phyloP scores from a whole-genome alignment of 208 protist species.

The Strigomonas culicis region DNA sequence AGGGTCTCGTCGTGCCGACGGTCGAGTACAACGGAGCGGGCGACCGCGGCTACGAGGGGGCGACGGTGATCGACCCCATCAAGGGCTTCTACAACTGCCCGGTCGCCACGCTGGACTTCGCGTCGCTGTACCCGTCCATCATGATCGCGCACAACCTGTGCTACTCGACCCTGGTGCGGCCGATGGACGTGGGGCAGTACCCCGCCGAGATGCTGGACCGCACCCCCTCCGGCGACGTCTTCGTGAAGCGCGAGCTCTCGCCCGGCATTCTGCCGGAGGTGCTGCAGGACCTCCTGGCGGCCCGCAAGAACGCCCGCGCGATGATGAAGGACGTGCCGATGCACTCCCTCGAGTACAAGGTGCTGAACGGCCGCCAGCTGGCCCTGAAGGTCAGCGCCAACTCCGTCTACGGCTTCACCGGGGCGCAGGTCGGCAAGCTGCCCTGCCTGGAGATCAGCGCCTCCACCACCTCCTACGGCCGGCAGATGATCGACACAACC shows the following conservation, averaged over 20 bases:
- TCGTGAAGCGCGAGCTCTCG: conserved; percentile 74
- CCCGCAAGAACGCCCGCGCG: conserved; percentile 65
- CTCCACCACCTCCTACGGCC: conserved; percentile 97
- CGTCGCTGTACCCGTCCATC: conserved; percentile 99
- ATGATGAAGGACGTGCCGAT: conserved; percentile 85
- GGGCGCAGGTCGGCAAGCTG: conserved; percentile 97
- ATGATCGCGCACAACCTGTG: conserved; percentile 99
- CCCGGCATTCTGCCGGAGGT: conserved; percentile 85
- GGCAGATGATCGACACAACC: conserved; percentile 99
- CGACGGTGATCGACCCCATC: conserved; percentile 98
- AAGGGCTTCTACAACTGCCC: conserved; percentile 97
- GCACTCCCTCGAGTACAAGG: conserved; percentile 84
- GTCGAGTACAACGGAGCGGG: conserved; percentile 56
- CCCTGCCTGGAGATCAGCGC: conserved; percentile 97
- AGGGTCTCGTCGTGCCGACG: conserved; percentile 80
- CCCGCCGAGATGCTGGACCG: conserved; percentile 67
- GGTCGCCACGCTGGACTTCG: conserved; percentile 99
- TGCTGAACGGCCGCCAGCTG: conserved; percentile 98
- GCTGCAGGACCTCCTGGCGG: conserved; percentile 75
- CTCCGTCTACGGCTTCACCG: conserved; percentile 99
- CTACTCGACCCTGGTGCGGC: conserved; percentile 93
- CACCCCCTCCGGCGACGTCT: conserved; percentile 70
- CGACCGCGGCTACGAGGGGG: conserved; percentile 95
- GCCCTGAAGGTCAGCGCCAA: conserved; percentile 99
- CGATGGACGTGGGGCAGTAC: conserved; percentile 79